These are phyloP conservation scores for Melastoma candidum DNA, from an alignment of 441 rosid genomes.

Conservation along the genomic window DNA sequence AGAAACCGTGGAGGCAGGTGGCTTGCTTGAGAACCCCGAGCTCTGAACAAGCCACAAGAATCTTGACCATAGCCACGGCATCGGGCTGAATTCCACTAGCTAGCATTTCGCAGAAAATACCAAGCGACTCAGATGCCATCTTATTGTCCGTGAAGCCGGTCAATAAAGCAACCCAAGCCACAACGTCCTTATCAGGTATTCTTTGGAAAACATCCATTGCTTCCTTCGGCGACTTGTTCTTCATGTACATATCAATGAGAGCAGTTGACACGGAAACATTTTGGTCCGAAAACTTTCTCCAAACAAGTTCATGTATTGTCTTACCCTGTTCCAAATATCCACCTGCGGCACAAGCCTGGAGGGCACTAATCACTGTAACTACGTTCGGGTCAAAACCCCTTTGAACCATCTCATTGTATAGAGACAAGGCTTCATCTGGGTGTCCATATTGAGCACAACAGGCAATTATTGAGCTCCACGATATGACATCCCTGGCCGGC, in stretches of 20 bases:
- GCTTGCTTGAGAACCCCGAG: slow-evolving; percentile 45
- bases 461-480: slow-evolving; percentile 43
- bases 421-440: slow-evolving; percentile 24
- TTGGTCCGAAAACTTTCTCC: slow-evolving; percentile 24
- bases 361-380: slow-evolving; percentile 29
- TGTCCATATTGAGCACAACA: slow-evolving; percentile 31
- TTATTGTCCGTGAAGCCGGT: slow-evolving; percentile 44
- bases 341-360: slow-evolving; percentile 41
- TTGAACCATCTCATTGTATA: slow-evolving; percentile 34
- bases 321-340: slow-evolving; percentile 33
- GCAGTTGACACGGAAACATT: slow-evolving; percentile 23
- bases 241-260: slow-evolving; percentile 52
- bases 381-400: slow-evolving; percentile 26
- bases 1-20: slow-evolving; percentile 36
- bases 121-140: slow-evolving; percentile 30
- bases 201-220: slow-evolving; percentile 35
- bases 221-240: slow-evolving; percentile 35
- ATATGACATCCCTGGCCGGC: slow-evolving; percentile 37
- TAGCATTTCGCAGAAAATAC: slow-evolving; percentile 35
- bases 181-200: slow-evolving; percentile 40
- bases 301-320: slow-evolving; percentile 34
- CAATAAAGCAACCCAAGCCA: slow-evolving; percentile 44
- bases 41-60: slow-evolving; percentile 39
- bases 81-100: slow-evolving; percentile 28
- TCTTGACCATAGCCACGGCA: slow-evolving; percentile 46